Percentiles rank a stretch among this genome's conserved stretches.
These are phyloP conservation scores for Saccharomycopsis sp. DNA, from an alignment of 805 yeast genomes.

Conservation along the genomic window DNA sequence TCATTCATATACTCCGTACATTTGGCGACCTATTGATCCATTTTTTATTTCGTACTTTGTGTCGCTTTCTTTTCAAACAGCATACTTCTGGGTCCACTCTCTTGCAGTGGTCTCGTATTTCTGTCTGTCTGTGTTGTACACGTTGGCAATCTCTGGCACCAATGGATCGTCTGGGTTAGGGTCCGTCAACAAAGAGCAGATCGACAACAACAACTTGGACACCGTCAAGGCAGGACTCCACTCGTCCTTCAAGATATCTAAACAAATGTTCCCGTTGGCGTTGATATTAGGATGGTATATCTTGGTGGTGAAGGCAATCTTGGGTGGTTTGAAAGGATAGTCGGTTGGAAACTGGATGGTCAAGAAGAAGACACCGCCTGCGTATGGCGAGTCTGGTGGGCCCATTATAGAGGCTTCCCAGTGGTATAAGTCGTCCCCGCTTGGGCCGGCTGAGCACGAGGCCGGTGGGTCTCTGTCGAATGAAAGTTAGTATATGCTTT, in stretches of 20 bases:
- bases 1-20: no score
- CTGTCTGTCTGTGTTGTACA: slow-evolving; percentile 87
- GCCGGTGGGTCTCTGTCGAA: slow-evolving; percentile 90
- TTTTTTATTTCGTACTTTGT: no score
- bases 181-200: slow-evolving; percentile 91
- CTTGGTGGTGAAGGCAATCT: slow-evolving; percentile 85
- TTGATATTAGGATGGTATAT: slow-evolving; percentile 97
- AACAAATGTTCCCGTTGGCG: slow-evolving; percentile 90
- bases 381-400: slow-evolving; percentile 86
- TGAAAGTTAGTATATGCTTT: no score
- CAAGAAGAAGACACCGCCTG: slow-evolving; percentile 92
- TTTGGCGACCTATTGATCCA: no score
- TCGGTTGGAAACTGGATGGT: slow-evolving; percentile 98
- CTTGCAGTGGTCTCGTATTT: slow-evolving; percentile 95
- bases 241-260: slow-evolving; percentile 93
- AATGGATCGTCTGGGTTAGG: slow-evolving; percentile 99
- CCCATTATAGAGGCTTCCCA: slow-evolving; percentile 99
- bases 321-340: slow-evolving; percentile 98
- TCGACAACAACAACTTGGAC: slow-evolving; percentile 88
- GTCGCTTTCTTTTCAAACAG: slow-evolving; percentile 44
- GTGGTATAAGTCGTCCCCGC: slow-evolving; percentile 94
- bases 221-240: slow-evolving; percentile 99
- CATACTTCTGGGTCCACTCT: slow-evolving; percentile 98
- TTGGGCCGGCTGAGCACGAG: slow-evolving; percentile 98
- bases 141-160: slow-evolving; percentile 96